A percentile compares a stretch with the other conserved stretches of the same genome.
Evolutionary conservation across 2,329 filamentous ascomycete genomes (phyloP).

Genomic region (Phaeosphaeriaceae sp.): DNA sequence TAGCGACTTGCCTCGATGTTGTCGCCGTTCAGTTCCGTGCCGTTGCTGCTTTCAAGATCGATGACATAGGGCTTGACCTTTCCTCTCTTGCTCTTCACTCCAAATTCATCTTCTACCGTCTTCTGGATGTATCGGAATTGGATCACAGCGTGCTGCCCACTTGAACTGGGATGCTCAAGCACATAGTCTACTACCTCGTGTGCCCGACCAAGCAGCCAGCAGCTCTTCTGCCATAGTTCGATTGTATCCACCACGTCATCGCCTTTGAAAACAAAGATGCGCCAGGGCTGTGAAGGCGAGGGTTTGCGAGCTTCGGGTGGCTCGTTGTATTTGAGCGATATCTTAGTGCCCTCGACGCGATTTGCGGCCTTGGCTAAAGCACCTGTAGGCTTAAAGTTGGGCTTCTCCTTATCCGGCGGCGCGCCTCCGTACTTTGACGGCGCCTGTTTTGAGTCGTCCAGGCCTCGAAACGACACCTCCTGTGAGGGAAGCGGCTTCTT

Average conservation of each 20-base stretch:
- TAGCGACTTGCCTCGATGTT: constrained; percentile 77
- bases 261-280: constrained; percentile 91
- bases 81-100: constrained; percentile 50
- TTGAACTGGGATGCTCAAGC: constrained; percentile 89
- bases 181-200: constrained; percentile 79
- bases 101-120: constrained; percentile 82
- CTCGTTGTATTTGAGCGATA: constrained; percentile 95
- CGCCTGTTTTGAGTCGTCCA: constrained; percentile 37
- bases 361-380: constrained; percentile 89
- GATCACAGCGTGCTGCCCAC: constrained; percentile 93
- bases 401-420: constrained; percentile 75
- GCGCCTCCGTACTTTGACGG: constrained; percentile 42
- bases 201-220: constrained; percentile 90
- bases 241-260: constrained; percentile 81
- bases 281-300: constrained; percentile 78
- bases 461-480: constrained; percentile 53
- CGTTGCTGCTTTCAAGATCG: constrained; percentile 92
- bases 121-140: constrained; percentile 89
- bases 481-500: constrained; percentile 56
- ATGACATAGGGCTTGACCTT: constrained; percentile 81
- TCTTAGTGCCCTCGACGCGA: constrained; percentile 74
- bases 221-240: constrained; percentile 76
- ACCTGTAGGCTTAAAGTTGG: constrained; percentile 84
- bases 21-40: constrained; percentile 81
- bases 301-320: constrained; percentile 92